Base-by-base conservation (phyloP, 2,329 filamentous ascomycete genomes). In the Periconia macrospinosa region DNA sequence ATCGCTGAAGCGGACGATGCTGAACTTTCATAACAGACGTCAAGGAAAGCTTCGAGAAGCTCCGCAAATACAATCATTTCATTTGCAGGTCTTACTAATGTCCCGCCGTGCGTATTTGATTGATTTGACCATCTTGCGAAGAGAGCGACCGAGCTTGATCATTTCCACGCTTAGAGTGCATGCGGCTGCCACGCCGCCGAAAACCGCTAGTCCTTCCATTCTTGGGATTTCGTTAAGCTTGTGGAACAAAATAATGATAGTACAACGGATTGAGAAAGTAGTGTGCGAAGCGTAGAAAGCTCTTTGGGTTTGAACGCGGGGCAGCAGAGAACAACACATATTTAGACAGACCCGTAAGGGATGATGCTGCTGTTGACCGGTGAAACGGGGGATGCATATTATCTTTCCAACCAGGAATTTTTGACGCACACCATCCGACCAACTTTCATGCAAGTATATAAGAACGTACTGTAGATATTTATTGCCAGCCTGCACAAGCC, bases 71-170 rank as follows among this genome's bases (percentile, higher is more conserved):
- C 43, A 6, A 30, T 30, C 41, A 54, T 54, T 17, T 57, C 51
- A 13, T 52, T 44, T 15, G 35, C 43, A 27, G 11, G 52, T 23
- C 17, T 52, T 49, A 7, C 41, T 15, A 42, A 57, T 35, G 23
- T 57, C 55, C 11, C 41, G 30, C 14, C 45, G 55, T 30, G 55
- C 55, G 19, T 50, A 44, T 19, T 30, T 45, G 27, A 57, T 46
- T 14, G 17, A 27, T 46, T 41, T 49, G 20, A 42, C 15, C 15
- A 27, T 23, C 19, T 40, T 49, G 3, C 40, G 44, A 3, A 54
- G 51, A 14, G 3, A n/a, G 10, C 40, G 30, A 9, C 47, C n/a
- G 17, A 42, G 11, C 20, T 18, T 17, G 3, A 42, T 20, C 20
- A 42, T 11, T 18, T 42, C 13, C 17, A 8, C 41, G 41, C 41